Evolutionary conservation across 768 basidiomycete species (phyloP).

Genomic region (Lentinula lateritia): DNA sequence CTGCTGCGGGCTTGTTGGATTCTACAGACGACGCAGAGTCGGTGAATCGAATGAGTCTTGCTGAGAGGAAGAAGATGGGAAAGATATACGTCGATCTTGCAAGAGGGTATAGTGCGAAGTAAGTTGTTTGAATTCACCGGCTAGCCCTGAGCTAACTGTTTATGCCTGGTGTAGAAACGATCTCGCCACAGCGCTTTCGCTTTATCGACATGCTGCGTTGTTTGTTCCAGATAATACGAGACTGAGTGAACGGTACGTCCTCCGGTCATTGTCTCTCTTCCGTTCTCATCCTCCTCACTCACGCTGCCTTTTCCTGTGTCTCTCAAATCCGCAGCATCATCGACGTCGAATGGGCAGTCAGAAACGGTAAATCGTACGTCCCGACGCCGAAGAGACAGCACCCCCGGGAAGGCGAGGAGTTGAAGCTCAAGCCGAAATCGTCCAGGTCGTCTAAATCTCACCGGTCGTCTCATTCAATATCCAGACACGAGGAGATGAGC

Average conservation of each 20-base stretch:
- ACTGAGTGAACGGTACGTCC: conserved; percentile 80
- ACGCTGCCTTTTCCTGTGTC: conserved; percentile 22
- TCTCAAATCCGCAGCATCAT: conserved; percentile 50
- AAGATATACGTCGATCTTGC: conserved; percentile 82
- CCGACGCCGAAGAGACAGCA: conserved; percentile 47
- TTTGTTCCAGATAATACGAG: conserved; percentile 87
- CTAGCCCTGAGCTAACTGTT: not conserved
- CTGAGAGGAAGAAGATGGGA: conserved; percentile 77
- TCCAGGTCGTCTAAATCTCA: not conserved
- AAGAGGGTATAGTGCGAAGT: conserved; percentile 79
- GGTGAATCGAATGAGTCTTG: conserved; percentile 39
- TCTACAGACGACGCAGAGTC: conserved; percentile 17
- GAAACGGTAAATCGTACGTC: conserved; percentile 53
- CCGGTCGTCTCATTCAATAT: not conserved
- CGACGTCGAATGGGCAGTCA: conserved; percentile 76
- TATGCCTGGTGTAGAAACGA: conserved; percentile 49
- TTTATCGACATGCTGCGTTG: conserved; percentile 75
- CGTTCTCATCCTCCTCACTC: conserved; percentile 13
- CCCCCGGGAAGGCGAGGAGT: conserved; percentile 19
- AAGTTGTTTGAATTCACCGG: conserved; percentile 15
- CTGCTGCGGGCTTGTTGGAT: not conserved
- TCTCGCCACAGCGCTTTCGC: conserved; percentile 70
- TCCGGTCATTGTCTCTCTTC: conserved; percentile 23
- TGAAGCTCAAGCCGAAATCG: not conserved
- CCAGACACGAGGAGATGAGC: not conserved